Conservation (phyloP, 176 grass and related monocot genomes). For the Luzula sylvatica region DNA sequence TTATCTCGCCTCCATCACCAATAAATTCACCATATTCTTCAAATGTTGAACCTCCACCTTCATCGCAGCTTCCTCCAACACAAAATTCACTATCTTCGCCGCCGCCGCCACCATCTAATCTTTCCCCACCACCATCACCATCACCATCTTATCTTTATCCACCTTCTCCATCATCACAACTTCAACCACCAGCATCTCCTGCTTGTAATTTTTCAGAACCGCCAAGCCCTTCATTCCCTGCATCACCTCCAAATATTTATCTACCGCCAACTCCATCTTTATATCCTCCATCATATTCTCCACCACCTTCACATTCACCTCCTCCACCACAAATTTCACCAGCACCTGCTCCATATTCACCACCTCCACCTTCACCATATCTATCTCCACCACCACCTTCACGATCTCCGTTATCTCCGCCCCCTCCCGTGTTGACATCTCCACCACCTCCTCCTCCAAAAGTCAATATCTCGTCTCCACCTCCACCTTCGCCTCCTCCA, state of each 20-base stretch:
- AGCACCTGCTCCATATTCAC: not conserved
- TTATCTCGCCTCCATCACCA: not conserved
- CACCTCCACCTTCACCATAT: not conserved
- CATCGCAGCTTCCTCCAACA: not conserved
- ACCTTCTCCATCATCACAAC: not conserved
- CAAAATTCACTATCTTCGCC: not conserved
- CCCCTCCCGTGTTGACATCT: not conserved
- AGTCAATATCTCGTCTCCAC: not conserved
- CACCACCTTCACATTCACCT: not conserved
- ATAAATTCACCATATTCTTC: not conserved
- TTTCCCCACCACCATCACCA: not conserved
- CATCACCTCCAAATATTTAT: not conserved
- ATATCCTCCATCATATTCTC: not conserved
- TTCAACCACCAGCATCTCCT: not conserved
- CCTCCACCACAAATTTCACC: not conserved
- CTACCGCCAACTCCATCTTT: not conserved
- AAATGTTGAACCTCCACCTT: not conserved
- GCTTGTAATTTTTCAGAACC: not conserved
- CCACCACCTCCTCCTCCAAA: constrained; percentile 5
- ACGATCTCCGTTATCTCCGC: not conserved
- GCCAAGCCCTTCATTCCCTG: not conserved
- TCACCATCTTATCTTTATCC: not conserved
- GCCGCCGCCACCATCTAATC: not conserved
- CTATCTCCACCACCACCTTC: not conserved
- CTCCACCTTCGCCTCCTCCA: not conserved